Base-by-base conservation (phyloP, 345 rosid genomes). In the Capsella bursapastoris region DNA sequence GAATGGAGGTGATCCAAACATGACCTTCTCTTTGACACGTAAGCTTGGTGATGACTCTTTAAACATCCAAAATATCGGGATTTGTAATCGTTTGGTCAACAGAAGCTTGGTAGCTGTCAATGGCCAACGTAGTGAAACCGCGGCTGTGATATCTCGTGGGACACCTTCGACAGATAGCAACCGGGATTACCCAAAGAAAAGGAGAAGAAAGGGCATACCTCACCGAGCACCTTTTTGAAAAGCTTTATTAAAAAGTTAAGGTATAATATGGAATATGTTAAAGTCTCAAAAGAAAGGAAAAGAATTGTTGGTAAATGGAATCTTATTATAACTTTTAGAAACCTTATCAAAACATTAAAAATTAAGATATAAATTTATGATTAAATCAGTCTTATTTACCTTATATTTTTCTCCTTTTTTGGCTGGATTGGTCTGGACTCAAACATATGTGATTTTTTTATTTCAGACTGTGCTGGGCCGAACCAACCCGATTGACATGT, bases 121-220 rank as follows among this genome's bases (percentile, higher is more conserved):
- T 1, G 57, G 13, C 9, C 64, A 34, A 13, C 48, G 15, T 9
- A 50, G 47, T 4, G 72, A 40, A 68, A 14, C 66, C 7, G 28
- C 29, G 27, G 50, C 82, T 72, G 80, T 31, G 45, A 53, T 81
- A 5, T 81, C 88, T 44, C 96, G 92, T 0, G 49, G 77, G 0
- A 83, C 91, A 47, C 87, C 82, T 51, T 81, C 82, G 5, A 73
- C 83, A 14, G 78, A 68, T 74, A 82, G 78, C 53, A 84, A 84
- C 58, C 55, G 68, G 58, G 85, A 79, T 68, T 83, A 89, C 55
- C 18, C 45, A 27, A 52, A 32, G 2, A 22, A 41, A 57, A 79
- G 86, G 67, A 82, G 90, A 65, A 85, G 91, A 76, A 90, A 90
- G 89, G 96, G 96, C 35, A 79, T 82, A 27, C 96, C 96, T 59